These are phyloP conservation scores for Neopestalotiopsis sp. DNA, from an alignment of 2,329 filamentous ascomycete species.

Conservation along the genomic window DNA sequence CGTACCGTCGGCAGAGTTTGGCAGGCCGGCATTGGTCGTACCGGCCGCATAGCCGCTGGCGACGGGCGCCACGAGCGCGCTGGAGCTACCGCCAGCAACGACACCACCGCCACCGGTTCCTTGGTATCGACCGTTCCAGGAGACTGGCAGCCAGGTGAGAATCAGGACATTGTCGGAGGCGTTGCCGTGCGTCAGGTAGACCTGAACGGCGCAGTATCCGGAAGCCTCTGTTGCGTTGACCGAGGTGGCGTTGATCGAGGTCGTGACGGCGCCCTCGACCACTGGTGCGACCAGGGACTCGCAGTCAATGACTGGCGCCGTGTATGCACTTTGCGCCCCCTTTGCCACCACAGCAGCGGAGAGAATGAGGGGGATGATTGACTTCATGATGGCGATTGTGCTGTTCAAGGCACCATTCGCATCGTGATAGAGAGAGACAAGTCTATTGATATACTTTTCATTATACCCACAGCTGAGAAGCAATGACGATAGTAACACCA, in stretches of 20 bases:
- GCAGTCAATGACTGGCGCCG: neutral
- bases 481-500: neutral
- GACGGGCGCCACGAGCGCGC: slow-evolving; percentile 22
- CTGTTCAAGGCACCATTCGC: neutral
- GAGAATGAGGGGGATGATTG: neutral
- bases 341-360: neutral
- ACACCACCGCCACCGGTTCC: slow-evolving; percentile 38
- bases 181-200: slow-evolving; percentile 11
- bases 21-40: slow-evolving; percentile 33
- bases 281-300: slow-evolving; percentile 10
- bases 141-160: slow-evolving; percentile 1
- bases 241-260: slow-evolving; percentile 10
- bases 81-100: slow-evolving; percentile 29
- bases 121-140: slow-evolving; percentile 38
- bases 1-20: slow-evolving; percentile 18
- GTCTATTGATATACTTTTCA: neutral
- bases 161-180: slow-evolving; percentile 11
- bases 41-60: slow-evolving; percentile 31
- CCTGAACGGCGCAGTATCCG: slow-evolving; percentile 8
- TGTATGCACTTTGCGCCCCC: neutral
- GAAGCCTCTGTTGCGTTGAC: neutral
- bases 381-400: neutral
- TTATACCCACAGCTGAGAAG: neutral
- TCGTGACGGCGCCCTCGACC: slow-evolving; percentile 11
- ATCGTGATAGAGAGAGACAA: neutral